Evolutionary conservation across 176 grass and related monocot species (phyloP).

Genomic region (Eleusine coracana): DNA sequence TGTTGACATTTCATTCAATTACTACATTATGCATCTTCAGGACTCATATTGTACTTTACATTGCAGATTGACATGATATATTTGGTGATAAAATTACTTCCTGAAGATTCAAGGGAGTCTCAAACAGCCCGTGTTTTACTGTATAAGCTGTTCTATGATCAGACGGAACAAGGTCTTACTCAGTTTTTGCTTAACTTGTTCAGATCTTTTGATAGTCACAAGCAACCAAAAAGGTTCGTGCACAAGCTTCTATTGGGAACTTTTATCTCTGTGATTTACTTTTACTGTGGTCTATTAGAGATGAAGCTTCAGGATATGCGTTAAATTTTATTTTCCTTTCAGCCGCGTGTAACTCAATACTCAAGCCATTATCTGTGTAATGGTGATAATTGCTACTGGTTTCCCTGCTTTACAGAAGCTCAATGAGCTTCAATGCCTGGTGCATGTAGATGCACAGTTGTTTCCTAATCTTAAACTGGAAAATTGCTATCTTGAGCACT

Average conservation of each 20-base stretch:
- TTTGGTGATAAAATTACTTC: constrained; percentile 83
- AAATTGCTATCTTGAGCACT: neutral
- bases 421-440: constrained; percentile 19
- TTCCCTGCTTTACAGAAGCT: constrained; percentile 26
- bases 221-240: constrained; percentile 91
- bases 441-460: constrained; percentile 8
- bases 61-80: constrained; percentile 92
- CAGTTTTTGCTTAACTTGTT: constrained; percentile 89
- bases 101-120: constrained; percentile 81
- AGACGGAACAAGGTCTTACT: constrained; percentile 91
- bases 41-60: constrained; percentile 15
- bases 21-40: constrained; percentile 7
- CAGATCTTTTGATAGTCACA: constrained; percentile 88
- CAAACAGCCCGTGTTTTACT: constrained; percentile 84
- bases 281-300: neutral
- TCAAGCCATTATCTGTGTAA: constrained; percentile 26
- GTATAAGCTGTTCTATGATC: constrained; percentile 98
- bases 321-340: neutral
- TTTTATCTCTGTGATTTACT: constrained; percentile 19
- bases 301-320: constrained; percentile 23
- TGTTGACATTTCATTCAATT: neutral
- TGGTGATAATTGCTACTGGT: neutral
- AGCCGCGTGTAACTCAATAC: neutral
- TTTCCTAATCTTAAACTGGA: neutral
- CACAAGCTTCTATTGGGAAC: constrained; percentile 8